Evolutionary conservation across 2,329 filamentous ascomycete genomes (phyloP), one percentile per base, ranked within the genome.

Genomic region (Paraphoma chrysanthemicola): DNA sequence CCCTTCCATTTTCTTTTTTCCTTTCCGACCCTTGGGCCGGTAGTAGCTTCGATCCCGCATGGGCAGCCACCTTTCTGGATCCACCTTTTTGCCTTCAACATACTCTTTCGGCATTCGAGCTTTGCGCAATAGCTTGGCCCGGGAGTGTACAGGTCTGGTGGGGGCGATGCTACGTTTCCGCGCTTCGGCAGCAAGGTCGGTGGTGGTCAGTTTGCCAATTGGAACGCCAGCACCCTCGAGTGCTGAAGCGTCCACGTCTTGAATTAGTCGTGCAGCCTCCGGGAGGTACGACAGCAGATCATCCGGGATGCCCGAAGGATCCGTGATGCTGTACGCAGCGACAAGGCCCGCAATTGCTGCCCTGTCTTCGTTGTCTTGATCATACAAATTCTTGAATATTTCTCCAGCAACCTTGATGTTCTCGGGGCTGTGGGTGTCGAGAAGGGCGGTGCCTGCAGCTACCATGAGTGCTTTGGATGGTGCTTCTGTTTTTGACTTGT

Each of bases 51-150:
- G 86, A 75, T 99, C 95, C 50, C 90, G 88, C 69, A 98, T 82
- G 11, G 95, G 94, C 57, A 99, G 79, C 95, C 95, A 99, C 60
- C 95, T 85, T 78, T 99, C 95, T 0, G 92, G 89, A 76, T 99
- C 95, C 33, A 91, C 86, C 63, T 88, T 88, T 82, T 93, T 96
- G 66, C 84, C 86, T 50, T 91, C 85, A 56, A 92, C 91, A 70
- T 87, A 91, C 69, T 88, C 85, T 78, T 91, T 92, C 31, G 90
- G 90, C 68, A 91, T 81, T 66, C 86, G 86, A 54, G 81, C 85
- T 72, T 84, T 83, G 46, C 83, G 80, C 36, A 84, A 81, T 69
- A 84, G 85, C 71, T 86, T 87, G 57, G 84, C 80, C 70, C 86
- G 87, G 36, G 79, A 77, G 8, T 80, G 68, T 17, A 76, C 78